Evolutionary conservation across 2,329 filamentous ascomycete species (phyloP).

Genomic region (Scedosporium boydii): DNA sequence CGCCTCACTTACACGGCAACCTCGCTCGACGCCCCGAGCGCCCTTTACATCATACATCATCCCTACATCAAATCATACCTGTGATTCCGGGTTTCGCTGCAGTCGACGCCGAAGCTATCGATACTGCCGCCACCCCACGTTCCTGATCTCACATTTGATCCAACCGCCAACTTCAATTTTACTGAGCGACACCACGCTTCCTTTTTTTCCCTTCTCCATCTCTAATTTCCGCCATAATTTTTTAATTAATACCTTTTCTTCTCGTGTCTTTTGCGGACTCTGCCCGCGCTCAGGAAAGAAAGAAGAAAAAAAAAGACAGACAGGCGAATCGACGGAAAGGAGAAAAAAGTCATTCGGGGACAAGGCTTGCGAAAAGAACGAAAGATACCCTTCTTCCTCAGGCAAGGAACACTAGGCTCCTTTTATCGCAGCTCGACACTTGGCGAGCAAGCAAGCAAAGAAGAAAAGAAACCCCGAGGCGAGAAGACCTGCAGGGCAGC

Average conservation of each 20-base stretch:
- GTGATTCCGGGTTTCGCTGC: neutral
- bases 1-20: neutral
- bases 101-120: neutral
- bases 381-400: neutral
- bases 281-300: neutral
- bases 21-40: neutral
- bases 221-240: neutral
- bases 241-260: neutral
- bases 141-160: neutral
- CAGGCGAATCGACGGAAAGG: neutral
- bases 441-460: neutral
- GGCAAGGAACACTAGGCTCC: neutral
- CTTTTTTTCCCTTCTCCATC: neutral
- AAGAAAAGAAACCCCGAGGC: neutral
- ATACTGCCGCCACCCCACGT: neutral
- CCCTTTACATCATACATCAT: constrained; percentile 2
- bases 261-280: neutral
- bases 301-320: neutral
- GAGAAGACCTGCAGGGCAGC: neutral
- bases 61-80: neutral
- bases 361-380: neutral
- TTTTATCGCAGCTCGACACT: neutral
- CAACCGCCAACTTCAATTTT: neutral
- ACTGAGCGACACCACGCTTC: neutral
- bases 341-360: neutral